Conservation (phyloP, 805 yeast genomes). For the Torulaspora gathmanii region DNA sequence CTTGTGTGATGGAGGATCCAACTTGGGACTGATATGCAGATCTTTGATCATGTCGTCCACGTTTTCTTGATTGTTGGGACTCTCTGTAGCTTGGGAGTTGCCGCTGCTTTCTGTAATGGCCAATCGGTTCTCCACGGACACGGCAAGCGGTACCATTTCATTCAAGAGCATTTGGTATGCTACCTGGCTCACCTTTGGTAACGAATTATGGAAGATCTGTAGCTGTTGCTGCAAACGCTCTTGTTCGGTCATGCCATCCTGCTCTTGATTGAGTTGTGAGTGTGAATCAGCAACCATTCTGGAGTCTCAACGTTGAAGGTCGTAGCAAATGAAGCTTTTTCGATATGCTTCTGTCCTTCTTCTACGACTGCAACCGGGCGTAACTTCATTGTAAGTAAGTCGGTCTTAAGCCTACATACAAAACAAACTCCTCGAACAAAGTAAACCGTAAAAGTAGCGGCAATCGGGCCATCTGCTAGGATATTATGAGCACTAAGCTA, state of each 20-base stretch:
- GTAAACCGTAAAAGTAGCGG: slow-evolving; percentile 13
- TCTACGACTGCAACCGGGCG: background rate
- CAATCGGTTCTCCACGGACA: slow-evolving; percentile 53
- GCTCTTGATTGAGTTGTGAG: slow-evolving; percentile 2
- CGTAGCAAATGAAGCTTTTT: background rate
- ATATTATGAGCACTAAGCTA: slow-evolving; percentile 24
- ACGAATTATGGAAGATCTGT: slow-evolving; percentile 30
- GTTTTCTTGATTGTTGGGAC: slow-evolving; percentile 9
- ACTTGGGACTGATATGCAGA: slow-evolving; percentile 16
- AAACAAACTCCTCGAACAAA: background rate
- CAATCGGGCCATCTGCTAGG: slow-evolving; percentile 7
- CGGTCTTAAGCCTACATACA: background rate
- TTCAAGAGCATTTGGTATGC: slow-evolving; percentile 63
- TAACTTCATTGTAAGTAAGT: background rate
- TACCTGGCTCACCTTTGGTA: slow-evolving; percentile 47
- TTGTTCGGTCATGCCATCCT: slow-evolving; percentile 20
- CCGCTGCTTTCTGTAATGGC: slow-evolving; percentile 3
- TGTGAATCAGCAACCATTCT: slow-evolving; percentile 2
- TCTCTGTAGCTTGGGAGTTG: slow-evolving; percentile 20
- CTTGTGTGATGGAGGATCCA: slow-evolving; percentile 28
- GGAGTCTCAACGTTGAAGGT: background rate
- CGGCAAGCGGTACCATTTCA: slow-evolving; percentile 71
- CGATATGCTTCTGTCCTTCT: background rate
- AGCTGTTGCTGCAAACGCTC: slow-evolving; percentile 28
- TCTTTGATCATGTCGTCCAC: slow-evolving; percentile 9